Evolutionary conservation across 441 rosid species (phyloP).

Genomic region (Metrosideros polymorpha): DNA sequence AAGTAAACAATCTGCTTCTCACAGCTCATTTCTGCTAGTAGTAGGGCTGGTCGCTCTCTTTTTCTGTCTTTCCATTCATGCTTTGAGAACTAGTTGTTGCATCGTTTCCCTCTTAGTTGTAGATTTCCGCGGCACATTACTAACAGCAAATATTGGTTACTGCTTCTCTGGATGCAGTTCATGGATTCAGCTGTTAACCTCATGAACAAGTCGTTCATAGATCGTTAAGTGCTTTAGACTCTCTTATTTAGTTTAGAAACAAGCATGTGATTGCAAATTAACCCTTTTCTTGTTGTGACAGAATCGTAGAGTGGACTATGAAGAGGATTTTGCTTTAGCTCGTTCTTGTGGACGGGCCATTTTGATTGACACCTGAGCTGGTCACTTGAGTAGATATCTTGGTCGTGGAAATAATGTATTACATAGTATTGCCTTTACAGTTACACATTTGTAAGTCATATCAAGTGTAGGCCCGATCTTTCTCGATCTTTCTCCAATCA

Average conservation of each 20-base stretch:
- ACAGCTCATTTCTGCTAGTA: neutral
- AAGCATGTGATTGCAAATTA: neutral
- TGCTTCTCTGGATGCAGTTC: constrained; percentile 42
- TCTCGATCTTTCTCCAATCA: neutral
- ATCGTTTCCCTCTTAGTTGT: neutral
- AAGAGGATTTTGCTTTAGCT: neutral
- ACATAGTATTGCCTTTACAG: neutral
- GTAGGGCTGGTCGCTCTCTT: neutral
- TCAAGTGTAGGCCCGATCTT: neutral
- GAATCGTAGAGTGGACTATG: neutral
- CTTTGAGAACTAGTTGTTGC: neutral
- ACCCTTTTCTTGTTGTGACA: neutral
- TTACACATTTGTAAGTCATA: neutral
- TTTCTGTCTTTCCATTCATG: neutral
- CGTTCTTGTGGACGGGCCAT: neutral
- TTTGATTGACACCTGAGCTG: neutral
- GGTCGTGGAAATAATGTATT: neutral
- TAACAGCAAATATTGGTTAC: constrained; percentile 1
- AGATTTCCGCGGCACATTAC: neutral
- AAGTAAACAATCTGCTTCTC: neutral
- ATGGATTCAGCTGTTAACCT: constrained; percentile 79
- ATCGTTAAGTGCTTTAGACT: constrained; percentile 28
- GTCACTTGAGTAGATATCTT: neutral
- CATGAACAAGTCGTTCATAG: constrained; percentile 82
- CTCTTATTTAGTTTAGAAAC: neutral